These are phyloP conservation scores for Aspergillus neotritici DNA, from an alignment of 2,329 filamentous ascomycete species.

Conservation along the genomic window DNA sequence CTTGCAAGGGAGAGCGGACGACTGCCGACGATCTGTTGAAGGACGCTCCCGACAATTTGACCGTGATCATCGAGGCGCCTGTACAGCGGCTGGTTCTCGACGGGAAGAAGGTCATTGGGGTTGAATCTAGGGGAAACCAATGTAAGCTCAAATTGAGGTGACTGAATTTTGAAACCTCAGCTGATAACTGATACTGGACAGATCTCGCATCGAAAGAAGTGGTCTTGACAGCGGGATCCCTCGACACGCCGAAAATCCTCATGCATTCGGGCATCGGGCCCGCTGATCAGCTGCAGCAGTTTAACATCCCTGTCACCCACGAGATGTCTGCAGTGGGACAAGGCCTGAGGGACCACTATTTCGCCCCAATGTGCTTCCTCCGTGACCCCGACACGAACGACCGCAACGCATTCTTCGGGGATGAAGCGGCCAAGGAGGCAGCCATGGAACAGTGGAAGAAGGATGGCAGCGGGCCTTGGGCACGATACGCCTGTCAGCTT, in stretches of 20 bases:
- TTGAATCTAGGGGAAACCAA: constrained; percentile 38
- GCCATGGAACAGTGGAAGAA: constrained; percentile 47
- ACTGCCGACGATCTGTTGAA: constrained; percentile 50
- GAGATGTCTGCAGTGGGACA: constrained; percentile 41
- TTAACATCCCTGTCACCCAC: constrained; percentile 38
- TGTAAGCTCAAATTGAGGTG: constrained; percentile 26
- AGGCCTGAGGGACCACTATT: constrained; percentile 42
- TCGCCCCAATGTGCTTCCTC: constrained; percentile 29
- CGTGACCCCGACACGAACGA: constrained; percentile 40
- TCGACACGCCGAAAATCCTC: constrained; percentile 40
- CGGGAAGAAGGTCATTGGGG: constrained; percentile 42
- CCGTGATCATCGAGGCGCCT: constrained; percentile 45
- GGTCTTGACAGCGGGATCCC: constrained; percentile 36
- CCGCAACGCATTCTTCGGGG: constrained; percentile 44
- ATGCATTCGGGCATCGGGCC: constrained; percentile 48
- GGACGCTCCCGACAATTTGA: constrained; percentile 47
- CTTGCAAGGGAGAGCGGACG: constrained; percentile 44
- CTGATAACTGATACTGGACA: too few species aligned
- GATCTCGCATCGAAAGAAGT: constrained; percentile 36
- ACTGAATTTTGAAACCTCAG: too few species aligned
- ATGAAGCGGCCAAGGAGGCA: constrained; percentile 38
- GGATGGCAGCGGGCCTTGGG: constrained; percentile 37
- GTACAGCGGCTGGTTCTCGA: constrained; percentile 47
- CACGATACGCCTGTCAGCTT: constrained; percentile 25
- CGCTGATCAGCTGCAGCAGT: constrained; percentile 34